phyloP scores from a whole-genome alignment of 2,329 filamentous ascomycete species.

The Mollisiaceae sp. region DNA sequence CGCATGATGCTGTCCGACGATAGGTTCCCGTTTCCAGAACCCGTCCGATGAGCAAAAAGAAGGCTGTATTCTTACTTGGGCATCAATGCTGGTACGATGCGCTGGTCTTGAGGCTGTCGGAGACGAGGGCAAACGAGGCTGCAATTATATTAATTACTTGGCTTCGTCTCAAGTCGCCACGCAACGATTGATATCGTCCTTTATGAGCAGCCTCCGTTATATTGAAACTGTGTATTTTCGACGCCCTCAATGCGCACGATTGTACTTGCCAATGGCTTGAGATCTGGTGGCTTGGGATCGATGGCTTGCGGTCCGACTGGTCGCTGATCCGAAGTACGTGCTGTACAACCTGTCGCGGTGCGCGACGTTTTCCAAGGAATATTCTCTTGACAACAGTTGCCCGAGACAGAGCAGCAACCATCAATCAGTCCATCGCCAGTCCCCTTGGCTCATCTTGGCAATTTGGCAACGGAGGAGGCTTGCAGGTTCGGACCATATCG shows the following conservation, averaged over 20 bases:
- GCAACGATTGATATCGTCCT: constrained; percentile 26
- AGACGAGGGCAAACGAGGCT: constrained; percentile 17
- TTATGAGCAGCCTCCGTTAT: neutral
- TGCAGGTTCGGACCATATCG: constrained; percentile 11
- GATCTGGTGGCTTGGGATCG: constrained; percentile 16
- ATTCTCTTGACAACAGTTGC: constrained; percentile 16
- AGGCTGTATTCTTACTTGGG: constrained; percentile 32
- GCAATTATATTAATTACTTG: constrained; percentile 35
- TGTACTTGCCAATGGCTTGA: constrained; percentile 14
- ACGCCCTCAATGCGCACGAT: constrained; percentile 11
- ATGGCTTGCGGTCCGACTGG: constrained; percentile 30
- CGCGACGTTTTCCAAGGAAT: constrained; percentile 10
- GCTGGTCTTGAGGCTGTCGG: constrained; percentile 38
- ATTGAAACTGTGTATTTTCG: constrained; percentile 22
- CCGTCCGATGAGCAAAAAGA: constrained; percentile 11
- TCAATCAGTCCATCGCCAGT: constrained; percentile 6
- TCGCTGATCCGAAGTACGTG: constrained; percentile 2
- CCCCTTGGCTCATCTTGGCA: neutral
- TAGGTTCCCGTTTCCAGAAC: constrained; percentile 12
- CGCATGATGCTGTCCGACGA: constrained; percentile 26
- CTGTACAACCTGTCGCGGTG: neutral
- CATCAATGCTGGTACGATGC: constrained; percentile 39
- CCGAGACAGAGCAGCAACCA: constrained; percentile 15
- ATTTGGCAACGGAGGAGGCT: neutral
- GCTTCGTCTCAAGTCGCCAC: constrained; percentile 40